A percentile compares a stretch with the other conserved stretches of the same genome.
phyloP scores from a whole-genome alignment of 495 filamentous ascomycete species.

The Tricharina praecox region DNA sequence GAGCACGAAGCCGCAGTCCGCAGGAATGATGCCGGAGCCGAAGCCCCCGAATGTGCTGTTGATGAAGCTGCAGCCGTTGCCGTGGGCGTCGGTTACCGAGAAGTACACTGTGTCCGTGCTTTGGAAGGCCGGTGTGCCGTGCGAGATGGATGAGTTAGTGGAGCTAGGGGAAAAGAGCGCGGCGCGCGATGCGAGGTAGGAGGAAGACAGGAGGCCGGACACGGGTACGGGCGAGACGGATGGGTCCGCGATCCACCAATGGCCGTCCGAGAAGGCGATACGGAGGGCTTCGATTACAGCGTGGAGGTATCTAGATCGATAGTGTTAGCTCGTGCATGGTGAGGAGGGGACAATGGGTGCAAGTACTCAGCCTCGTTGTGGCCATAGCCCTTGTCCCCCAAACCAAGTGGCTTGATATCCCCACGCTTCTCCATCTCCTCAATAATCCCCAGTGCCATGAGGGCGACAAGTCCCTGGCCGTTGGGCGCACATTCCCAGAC shows the following conservation, averaged over 20 bases:
- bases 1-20: conserved; percentile 71
- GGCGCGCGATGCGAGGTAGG: conserved; percentile 52
- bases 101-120: conserved; percentile 87
- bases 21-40: conserved; percentile 72
- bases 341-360: conserved; percentile 6
- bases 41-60: conserved; percentile 88
- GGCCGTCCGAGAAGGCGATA: conserved; percentile 80
- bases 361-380: conserved; percentile 29
- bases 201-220: conserved; percentile 39
- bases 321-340: neutral
- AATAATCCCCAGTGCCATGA: conserved; percentile 85
- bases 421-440: conserved; percentile 60
- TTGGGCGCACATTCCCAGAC: conserved; percentile 98
- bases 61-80: conserved; percentile 91
- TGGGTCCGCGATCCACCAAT: conserved; percentile 81
- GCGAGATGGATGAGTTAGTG: conserved; percentile 36
- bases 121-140: conserved; percentile 49
- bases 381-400: conserved; percentile 3
- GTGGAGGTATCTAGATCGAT: conserved; percentile 52
- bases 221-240: conserved; percentile 48
- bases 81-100: conserved; percentile 55
- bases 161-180: conserved; percentile 47
- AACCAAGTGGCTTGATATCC: conserved; percentile 38
- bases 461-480: conserved; percentile 85
- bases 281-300: conserved; percentile 76